Conservation (phyloP, 352 stramenopile species). For the Pythium monospermum region DNA sequence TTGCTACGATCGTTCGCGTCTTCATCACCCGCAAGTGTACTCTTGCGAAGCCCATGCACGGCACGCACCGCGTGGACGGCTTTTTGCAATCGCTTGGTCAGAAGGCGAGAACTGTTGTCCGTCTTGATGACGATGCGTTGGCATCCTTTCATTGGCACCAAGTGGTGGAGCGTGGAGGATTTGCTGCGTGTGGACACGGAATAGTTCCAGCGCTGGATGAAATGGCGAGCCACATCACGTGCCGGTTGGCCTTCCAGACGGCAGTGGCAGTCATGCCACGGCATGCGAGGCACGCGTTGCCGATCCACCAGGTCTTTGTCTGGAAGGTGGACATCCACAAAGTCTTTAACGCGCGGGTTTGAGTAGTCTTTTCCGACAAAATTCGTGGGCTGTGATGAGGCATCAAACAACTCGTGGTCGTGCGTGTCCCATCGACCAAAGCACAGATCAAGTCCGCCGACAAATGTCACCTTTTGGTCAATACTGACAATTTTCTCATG, state of each 20-base stretch:
- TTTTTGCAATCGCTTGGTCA: conserved; percentile 57
- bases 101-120: conserved; percentile 29
- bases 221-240: conserved; percentile 78
- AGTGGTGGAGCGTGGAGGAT: conserved; percentile 59
- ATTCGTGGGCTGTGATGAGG: conserved; percentile 37
- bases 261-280: conserved; percentile 84
- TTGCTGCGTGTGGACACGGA: conserved; percentile 80
- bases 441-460: conserved; percentile 87
- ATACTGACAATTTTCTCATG: conserved; percentile 92
- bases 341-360: conserved; percentile 83
- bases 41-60: conserved; percentile 29
- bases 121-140: conserved; percentile 29
- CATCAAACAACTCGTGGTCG: conserved; percentile 65
- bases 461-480: conserved; percentile 86
- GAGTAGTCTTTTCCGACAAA: conserved; percentile 84
- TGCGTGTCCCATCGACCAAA: conserved; percentile 86
- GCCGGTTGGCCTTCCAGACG: conserved; percentile 73
- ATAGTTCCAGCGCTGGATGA: conserved; percentile 88
- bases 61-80: conserved; percentile 58
- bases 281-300: conserved; percentile 65
- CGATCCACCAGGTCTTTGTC: conserved; percentile 79
- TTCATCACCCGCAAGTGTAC: neutral
- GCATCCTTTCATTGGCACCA: conserved; percentile 75
- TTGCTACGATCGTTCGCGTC: neutral
- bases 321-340: conserved; percentile 68